A percentile compares a stretch with the other conserved stretches of the same genome.
Conservation (phyloP, 176 grass and related monocot species). For the Secale cereale region DNA sequence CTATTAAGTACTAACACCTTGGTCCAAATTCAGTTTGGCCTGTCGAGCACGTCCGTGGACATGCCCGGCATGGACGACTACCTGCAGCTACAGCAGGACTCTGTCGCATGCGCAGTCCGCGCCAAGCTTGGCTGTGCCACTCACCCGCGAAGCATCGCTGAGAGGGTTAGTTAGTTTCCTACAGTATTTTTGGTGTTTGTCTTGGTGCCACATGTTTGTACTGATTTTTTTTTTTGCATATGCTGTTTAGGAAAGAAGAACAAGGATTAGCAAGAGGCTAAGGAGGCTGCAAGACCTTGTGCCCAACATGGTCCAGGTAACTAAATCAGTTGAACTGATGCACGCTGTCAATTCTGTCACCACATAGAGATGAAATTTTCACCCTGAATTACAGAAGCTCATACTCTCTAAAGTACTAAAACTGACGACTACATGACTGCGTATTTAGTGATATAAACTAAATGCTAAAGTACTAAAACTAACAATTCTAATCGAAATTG, state of each 20-base stretch:
- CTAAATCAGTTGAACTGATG: neutral
- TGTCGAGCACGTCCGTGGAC: conserved; percentile 40
- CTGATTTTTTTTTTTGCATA: neutral
- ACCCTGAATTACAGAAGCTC: no score
- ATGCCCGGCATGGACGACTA: conserved; percentile 62
- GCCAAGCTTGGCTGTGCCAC: conserved; percentile 92
- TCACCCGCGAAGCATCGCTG: conserved; percentile 84
- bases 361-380: neutral
- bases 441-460: no score
- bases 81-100: conserved; percentile 74
- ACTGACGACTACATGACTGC: no score
- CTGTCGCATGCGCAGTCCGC: conserved; percentile 64
- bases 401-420: no score
- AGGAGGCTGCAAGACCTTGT: conserved; percentile 87
- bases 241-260: conserved; percentile 81
- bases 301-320: conserved; percentile 99
- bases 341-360: neutral
- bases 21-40: conserved; percentile 43
- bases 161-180: conserved; percentile 49
- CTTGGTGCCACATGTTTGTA: neutral
- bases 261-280: conserved; percentile 89
- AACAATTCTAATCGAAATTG: no score
- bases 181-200: neutral
- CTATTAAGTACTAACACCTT: neutral
- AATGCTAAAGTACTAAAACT: no score